Conservation (phyloP, 176 grass and related monocot genomes). For the Olyra latifolia region DNA sequence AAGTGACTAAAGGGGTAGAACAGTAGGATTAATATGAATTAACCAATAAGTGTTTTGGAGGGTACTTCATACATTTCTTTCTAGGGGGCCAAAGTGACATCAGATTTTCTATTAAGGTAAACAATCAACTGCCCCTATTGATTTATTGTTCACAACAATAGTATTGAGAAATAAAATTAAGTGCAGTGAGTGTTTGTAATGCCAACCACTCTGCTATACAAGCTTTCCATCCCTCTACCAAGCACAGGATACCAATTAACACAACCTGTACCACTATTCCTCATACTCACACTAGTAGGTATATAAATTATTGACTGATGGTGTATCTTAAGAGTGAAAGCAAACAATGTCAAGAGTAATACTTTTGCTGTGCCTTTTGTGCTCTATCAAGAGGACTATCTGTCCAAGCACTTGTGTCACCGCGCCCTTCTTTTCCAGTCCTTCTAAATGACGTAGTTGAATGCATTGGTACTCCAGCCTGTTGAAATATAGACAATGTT, state of each 20-base stretch:
- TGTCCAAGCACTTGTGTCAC: conserved; percentile 86
- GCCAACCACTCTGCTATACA: not conserved
- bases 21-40: not conserved
- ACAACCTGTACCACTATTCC: not conserved
- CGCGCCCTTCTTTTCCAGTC: conserved; percentile 82
- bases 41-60: not conserved
- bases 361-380: conserved; percentile 88
- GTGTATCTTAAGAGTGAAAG: not conserved
- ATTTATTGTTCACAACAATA: not conserved
- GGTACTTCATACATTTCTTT: not conserved
- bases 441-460: conserved; percentile 86
- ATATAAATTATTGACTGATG: not conserved
- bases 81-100: not conserved
- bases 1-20: not conserved
- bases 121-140: not conserved
- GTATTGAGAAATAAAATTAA: not conserved
- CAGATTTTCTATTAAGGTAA: not conserved
- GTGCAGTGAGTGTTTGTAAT: not conserved
- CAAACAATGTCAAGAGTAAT: conserved; percentile 4
- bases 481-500: conserved; percentile 17
- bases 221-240: not conserved
- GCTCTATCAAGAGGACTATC: conserved; percentile 89
- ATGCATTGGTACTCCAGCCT: conserved; percentile 87
- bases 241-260: conserved; percentile 19
- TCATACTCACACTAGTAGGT: not conserved